A percentile compares a stretch with the other conserved stretches of the same genome.
Evolutionary conservation across 768 basidiomycete species (phyloP).

Genomic region (Naganishia onofrii): DNA sequence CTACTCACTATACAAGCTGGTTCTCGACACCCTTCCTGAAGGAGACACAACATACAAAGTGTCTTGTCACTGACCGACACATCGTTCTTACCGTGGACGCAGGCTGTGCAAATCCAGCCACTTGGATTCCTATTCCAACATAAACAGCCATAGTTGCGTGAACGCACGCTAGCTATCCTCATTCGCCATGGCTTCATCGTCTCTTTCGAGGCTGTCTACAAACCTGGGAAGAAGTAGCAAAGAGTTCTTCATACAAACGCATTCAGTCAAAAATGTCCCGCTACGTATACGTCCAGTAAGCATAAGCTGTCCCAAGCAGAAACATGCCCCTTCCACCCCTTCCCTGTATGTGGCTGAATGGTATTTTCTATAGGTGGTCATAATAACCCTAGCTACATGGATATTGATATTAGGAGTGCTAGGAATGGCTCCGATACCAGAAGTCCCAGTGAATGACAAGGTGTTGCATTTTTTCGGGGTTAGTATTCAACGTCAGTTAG

Average conservation of each 20-base stretch:
- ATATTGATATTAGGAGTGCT: slow-evolving; percentile 44
- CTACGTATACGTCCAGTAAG: slow-evolving; percentile 47
- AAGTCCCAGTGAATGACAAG: slow-evolving; percentile 49
- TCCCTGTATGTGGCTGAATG: neutral
- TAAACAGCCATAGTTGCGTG: neutral
- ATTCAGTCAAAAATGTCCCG: slow-evolving; percentile 42
- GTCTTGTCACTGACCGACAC: no score
- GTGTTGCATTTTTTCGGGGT: slow-evolving; percentile 52
- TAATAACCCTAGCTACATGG: slow-evolving; percentile 47
- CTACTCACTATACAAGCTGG: no score
- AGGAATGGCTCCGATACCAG: slow-evolving; percentile 47
- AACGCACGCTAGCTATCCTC: neutral
- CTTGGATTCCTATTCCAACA: neutral
- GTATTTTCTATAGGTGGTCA: slow-evolving; percentile 36
- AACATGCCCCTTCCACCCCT: neutral
- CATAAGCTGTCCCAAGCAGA: neutral
- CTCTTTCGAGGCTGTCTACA: neutral
- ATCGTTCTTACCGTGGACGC: no score
- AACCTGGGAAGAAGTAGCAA: neutral
- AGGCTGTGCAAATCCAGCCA: no score
- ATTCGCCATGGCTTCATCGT: neutral
- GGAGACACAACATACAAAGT: no score
- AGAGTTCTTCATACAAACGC: slow-evolving; percentile 27
- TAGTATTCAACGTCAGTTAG: slow-evolving; percentile 25
- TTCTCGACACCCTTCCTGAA: no score